Evolutionary conservation across 2,329 filamentous ascomycete genomes (phyloP), one percentile per base, ranked within the genome.

Genomic region (Periconia sp.): DNA sequence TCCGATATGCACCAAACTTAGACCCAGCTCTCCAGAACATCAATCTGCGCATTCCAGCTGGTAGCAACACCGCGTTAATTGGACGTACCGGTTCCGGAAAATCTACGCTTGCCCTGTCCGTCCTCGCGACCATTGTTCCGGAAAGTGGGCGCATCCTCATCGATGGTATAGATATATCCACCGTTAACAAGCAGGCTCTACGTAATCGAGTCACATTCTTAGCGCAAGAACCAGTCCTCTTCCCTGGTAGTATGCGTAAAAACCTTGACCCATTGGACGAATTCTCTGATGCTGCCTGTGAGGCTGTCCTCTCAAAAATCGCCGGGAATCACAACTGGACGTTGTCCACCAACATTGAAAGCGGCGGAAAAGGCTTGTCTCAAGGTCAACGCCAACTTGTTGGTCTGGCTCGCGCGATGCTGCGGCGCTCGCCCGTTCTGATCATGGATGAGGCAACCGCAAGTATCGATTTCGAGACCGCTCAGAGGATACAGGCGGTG

Each of bases 41-140:
- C 19, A 83, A 81, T 0, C 84, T 96, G 48, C 81, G 77, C 2
- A 89, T 96, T 38, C 87, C 88, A 15, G 87, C 86, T 0, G 88
- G 89, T 1, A 86, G 88, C 40, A 86, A 87, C 36, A 88, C 88
- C 1, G 89, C 89, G 0, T 78, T 95, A 15, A 87, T 92, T 9
- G 90, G 90, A 2, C 83, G 89, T 8, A 95, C 89, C 0, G 68
- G 68, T 2, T 90, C 87, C 4, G 90, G 90, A 3, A 95, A 95
- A 69, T 90, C 86, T 36, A 95, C 89, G 0, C 79, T 92, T 1
- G 83, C 83, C 0, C 68, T 86, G 1, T 75, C 80, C 0, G 70
- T 87, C 1, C 76, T 87, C 0, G 81, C 78, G 8, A 65, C 64
- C 10, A 74, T 83, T 11, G 60, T 74, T 0, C 80, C 82, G 0